Conservation (phyloP, 305 asterid genomes). For the Solanum hybrid region DNA sequence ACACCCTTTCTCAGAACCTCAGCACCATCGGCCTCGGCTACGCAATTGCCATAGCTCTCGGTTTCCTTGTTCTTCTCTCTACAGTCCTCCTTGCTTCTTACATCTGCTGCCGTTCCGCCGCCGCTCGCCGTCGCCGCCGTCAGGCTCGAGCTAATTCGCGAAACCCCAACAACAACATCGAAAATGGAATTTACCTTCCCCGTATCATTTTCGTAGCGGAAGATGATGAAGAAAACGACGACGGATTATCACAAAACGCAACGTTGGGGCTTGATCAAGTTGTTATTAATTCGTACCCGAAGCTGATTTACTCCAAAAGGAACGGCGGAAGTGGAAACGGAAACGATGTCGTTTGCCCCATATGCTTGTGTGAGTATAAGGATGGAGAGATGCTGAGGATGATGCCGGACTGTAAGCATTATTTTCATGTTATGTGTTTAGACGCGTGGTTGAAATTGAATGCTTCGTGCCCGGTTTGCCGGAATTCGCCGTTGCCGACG, state of each 20-base stretch:
- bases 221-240: conserved; percentile 34
- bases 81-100: conserved; percentile 55
- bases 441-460: conserved; percentile 96
- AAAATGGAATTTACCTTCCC: conserved; percentile 62
- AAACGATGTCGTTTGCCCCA: conserved; percentile 57
- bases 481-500: conserved; percentile 91
- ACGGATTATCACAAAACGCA: conserved; percentile 25
- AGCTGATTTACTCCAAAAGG: conserved; percentile 44
- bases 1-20: conserved; percentile 22
- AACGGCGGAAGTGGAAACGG: conserved; percentile 16
- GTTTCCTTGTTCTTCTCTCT: conserved; percentile 63
- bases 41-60: conserved; percentile 64
- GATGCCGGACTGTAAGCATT: conserved; percentile 89
- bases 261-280: conserved; percentile 68
- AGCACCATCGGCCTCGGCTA: conserved; percentile 57
- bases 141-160: neutral
- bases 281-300: conserved; percentile 77
- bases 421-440: conserved; percentile 74
- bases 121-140: conserved; percentile 55
- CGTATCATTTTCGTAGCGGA: conserved; percentile 73
- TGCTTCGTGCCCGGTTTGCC: conserved; percentile 85
- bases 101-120: conserved; percentile 72
- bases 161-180: conserved; percentile 17
- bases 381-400: conserved; percentile 80
- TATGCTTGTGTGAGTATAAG: conserved; percentile 76